Evolutionary conservation across 2,329 filamentous ascomycete species (phyloP).

Genomic region (Fusarium falciforme): DNA sequence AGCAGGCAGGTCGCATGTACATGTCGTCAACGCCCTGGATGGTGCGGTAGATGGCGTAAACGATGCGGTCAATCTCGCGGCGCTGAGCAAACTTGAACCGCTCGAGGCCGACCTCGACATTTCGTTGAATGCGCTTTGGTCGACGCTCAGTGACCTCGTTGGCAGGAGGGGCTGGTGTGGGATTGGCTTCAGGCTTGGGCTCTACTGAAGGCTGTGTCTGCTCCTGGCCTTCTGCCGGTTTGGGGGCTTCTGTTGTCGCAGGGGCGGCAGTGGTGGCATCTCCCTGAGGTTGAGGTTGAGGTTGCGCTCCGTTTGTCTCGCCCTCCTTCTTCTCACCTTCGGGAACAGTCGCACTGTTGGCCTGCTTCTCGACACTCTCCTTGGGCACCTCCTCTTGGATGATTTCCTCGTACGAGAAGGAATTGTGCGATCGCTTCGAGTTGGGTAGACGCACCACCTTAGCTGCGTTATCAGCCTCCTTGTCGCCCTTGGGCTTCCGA

Average conservation of each 20-base stretch:
- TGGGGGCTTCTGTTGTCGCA: conserved; percentile 38
- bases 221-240: conserved; percentile 39
- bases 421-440: conserved; percentile 74
- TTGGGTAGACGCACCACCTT: conserved; percentile 75
- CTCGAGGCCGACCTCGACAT: conserved; percentile 83
- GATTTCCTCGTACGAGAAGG: conserved; percentile 80
- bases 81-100: conserved; percentile 77
- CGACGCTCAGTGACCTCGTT: conserved; percentile 55
- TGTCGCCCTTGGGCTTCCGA: conserved; percentile 60
- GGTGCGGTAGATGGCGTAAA: conserved; percentile 83
- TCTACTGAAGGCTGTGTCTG: conserved; percentile 38
- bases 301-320: conserved; percentile 26
- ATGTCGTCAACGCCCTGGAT: conserved; percentile 87
- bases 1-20: conserved; percentile 85
- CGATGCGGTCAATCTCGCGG: conserved; percentile 83
- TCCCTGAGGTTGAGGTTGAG: conserved; percentile 19
- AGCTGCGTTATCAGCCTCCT: conserved; percentile 65
- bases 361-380: conserved; percentile 29
- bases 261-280: conserved; percentile 8
- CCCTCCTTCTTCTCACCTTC: conserved; percentile 27
- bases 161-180: conserved; percentile 19
- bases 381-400: conserved; percentile 64
- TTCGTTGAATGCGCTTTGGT: conserved; percentile 69
- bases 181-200: conserved; percentile 33
- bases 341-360: conserved; percentile 32